Conservation (phyloP, 331 rosid genomes). For the Rosa hybrid region DNA sequence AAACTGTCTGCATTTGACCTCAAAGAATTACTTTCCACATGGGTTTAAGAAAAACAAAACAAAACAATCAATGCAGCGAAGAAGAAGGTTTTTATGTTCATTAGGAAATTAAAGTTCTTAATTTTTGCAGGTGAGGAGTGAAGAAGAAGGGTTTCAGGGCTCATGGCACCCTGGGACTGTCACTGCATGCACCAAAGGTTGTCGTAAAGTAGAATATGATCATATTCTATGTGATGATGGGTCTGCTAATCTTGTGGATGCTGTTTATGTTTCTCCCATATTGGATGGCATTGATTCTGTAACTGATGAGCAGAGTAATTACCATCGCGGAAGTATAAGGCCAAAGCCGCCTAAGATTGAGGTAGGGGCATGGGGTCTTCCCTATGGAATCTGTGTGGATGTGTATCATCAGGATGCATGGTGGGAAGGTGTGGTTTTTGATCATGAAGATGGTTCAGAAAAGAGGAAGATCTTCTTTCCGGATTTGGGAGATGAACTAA, state of each 20-base stretch:
- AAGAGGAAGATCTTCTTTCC: constrained; percentile 74
- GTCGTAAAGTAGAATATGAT: constrained; percentile 55
- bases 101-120: constrained; percentile 9
- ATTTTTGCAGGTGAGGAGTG: constrained; percentile 68
- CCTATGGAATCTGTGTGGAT: constrained; percentile 75
- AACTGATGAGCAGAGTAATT: constrained; percentile 8
- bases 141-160: constrained; percentile 76
- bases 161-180: constrained; percentile 83
- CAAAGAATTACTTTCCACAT: neutral
- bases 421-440: constrained; percentile 97
- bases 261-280: constrained; percentile 47
- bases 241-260: constrained; percentile 41
- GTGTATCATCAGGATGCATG: constrained; percentile 66
- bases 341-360: constrained; percentile 55
- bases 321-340: constrained; percentile 57
- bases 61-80: neutral
- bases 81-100: constrained; percentile 8
- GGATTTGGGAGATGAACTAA: constrained; percentile 79
- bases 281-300: constrained; percentile 46
- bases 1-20: neutral
- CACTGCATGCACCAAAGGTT: constrained; percentile 35
- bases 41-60: neutral
- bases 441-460: constrained; percentile 46
- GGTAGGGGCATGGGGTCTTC: constrained; percentile 35
- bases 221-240: constrained; percentile 46